Evolutionary conservation across 208 protist genomes (phyloP).

Genomic region (Wallacemonas sp.): DNA sequence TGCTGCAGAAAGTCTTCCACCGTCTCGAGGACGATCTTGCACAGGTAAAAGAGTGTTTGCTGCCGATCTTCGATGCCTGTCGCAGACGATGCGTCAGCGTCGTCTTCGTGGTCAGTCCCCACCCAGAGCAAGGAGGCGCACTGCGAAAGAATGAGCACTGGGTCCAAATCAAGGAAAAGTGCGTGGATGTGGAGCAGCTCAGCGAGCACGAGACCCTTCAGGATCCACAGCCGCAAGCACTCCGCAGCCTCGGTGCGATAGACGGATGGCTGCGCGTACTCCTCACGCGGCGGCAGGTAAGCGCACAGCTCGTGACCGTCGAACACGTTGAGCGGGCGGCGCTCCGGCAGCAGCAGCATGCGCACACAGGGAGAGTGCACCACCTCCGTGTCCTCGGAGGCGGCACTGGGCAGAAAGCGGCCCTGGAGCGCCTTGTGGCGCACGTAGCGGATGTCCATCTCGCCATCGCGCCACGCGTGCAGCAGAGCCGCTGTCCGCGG

Average conservation of each 20-base stretch:
- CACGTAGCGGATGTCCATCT: conserved; percentile 55
- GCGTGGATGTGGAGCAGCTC: conserved; percentile 69
- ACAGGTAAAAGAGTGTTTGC: conserved; percentile 73
- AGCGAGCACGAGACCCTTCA: conserved; percentile 72
- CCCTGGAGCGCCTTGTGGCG: conserved; percentile 20
- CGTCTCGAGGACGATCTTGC: conserved; percentile 84
- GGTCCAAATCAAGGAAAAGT: conserved; percentile 77
- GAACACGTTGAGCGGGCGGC: conserved; percentile 31
- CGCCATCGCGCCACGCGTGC: conserved; percentile 60
- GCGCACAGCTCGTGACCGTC: conserved; percentile 51
- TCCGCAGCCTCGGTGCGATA: conserved; percentile 79
- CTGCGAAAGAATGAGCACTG: conserved; percentile 52
- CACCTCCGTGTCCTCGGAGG: conserved; percentile 29
- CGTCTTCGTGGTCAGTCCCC: conserved; percentile 33
- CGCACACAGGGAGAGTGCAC: conserved; percentile 48
- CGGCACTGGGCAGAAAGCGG: background rate
- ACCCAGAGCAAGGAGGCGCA: conserved; percentile 76
- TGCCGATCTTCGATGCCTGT: conserved; percentile 11
- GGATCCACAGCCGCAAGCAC: conserved; percentile 75
- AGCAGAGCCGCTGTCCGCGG: conserved; percentile 44
- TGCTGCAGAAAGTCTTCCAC: conserved; percentile 87
- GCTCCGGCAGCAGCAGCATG: conserved; percentile 57
- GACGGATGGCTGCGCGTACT: conserved; percentile 51
- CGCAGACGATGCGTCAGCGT: background rate
- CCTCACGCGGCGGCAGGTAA: conserved; percentile 40